Base-by-base conservation (phyloP, 257 asterid species). In the Verbena officinalis region DNA sequence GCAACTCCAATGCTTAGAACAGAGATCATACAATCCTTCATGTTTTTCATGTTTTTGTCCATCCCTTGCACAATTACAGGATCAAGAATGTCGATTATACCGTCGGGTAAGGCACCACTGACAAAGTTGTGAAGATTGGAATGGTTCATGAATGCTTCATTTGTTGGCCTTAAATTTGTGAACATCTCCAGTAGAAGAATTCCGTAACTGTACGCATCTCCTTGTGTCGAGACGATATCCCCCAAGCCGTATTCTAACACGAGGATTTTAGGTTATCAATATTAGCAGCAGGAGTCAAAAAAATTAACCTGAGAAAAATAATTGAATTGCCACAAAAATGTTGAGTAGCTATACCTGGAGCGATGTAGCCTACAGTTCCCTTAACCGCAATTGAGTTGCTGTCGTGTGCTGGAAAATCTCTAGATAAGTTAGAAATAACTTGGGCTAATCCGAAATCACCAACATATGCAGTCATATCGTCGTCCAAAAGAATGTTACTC, bases 391-490 rank as follows among this genome's bases (percentile, higher is more conserved):
- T 11, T 4, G 73, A 24, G 9, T 45, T 75, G 43, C 62, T 42
- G 8, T 24, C 56, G 4, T 11, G 16, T 1, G 38, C 9, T 1
- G 65, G 15, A 10, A 16, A 20, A 30, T 36, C 11, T 36, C 40
- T 9, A 2, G 40, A 36, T 9, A 51, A 36, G 7, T 13, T 31
- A 15, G 75, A 64, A 13, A 72, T 42, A 27, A 72, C 50, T 22
- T 67, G 61, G 31, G 81, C 75, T 45, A 72, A 40, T 65, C 84
- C 76, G 59, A 73, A 67, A 49, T 73, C 82, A 1, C 82, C 71
- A 52, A 77, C 64, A 65, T 53, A 64, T 2, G 79, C 72, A 49
- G 65, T 53, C 52, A 77, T 52, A 13, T 73, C 79, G 30, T 36
- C 27, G 44, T 77, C 74, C 13, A 77, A 55, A 51, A 77, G 64